These are phyloP conservation scores for Floccularia luteovirens DNA, from an alignment of 768 basidiomycete species.

Conservation along the genomic window DNA sequence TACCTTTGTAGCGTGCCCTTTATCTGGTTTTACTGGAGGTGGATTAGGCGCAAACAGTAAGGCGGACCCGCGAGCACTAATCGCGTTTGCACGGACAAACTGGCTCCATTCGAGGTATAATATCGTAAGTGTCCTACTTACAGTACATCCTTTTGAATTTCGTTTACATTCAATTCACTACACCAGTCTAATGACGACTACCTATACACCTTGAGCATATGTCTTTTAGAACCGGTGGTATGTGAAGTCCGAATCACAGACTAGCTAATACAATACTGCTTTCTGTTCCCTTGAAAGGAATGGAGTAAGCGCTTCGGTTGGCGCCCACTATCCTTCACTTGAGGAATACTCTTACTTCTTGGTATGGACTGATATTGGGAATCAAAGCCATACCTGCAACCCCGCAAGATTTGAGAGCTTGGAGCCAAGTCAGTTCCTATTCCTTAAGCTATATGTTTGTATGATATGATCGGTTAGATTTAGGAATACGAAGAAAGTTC, in stretches of 20 bases:
- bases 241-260: no score
- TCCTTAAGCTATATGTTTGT: background rate
- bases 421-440: conserved; percentile 25
- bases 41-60: conserved; percentile 3
- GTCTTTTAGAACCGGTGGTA: conserved; percentile 30
- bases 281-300: no score
- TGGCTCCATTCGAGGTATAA: conserved; percentile 34
- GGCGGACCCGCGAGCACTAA: conserved; percentile 30
- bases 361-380: conserved; percentile 38
- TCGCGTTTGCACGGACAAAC: conserved; percentile 32
- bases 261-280: no score
- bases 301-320: conserved; percentile 33
- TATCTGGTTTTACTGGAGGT: conserved; percentile 7
- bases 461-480: background rate
- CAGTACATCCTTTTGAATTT: no score
- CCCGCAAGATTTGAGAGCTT: conserved; percentile 24
- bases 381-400: conserved; percentile 38
- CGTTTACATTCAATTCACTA: background rate
- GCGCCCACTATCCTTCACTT: conserved; percentile 32
- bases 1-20: conserved; percentile 23
- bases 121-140: no score
- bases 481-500: conserved; percentile 32
- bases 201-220: conserved; percentile 32
- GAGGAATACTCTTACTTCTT: conserved; percentile 34
- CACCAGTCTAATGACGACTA: conserved; percentile 30